Conservation (phyloP, 371 early-diverging fungal genomes). For the Circinella minor region DNA sequence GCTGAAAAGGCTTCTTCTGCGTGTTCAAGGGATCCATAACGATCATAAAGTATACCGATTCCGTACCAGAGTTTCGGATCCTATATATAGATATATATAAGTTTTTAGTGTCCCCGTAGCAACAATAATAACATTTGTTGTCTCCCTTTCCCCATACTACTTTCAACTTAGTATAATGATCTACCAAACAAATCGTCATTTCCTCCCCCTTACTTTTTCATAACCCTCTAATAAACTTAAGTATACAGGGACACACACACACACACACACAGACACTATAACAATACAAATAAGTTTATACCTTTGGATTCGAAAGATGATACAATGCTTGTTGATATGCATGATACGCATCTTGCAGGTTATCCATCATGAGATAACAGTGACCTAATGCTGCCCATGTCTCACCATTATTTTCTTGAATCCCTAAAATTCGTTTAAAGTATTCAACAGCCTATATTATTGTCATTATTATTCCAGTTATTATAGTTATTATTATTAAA, state of each 20-base stretch:
- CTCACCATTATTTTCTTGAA: conserved; percentile 86
- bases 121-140: too few species aligned
- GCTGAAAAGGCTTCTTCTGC: conserved; percentile 97
- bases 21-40: conserved; percentile 94
- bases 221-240: background rate
- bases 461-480: background rate
- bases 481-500: background rate
- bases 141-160: too few species aligned
- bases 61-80: conserved; percentile 99
- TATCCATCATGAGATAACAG: conserved; percentile 93
- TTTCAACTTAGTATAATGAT: too few species aligned
- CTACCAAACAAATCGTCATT: too few species aligned
- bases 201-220: too few species aligned
- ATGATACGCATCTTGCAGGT: conserved; percentile 89
- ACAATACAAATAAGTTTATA: background rate
- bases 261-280: too few species aligned
- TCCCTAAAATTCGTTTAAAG: conserved; percentile 82
- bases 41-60: conserved; percentile 96
- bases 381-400: conserved; percentile 94
- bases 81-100: conserved; percentile 31
- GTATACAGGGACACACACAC: background rate
- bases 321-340: conserved; percentile 95
- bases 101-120: too few species aligned
- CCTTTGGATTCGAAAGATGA: conserved; percentile 82
- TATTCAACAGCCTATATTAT: conserved; percentile 78